These are phyloP conservation scores for Ceratobasidium sp. DNA, from an alignment of 1,284 basidiomycete species.

Conservation along the genomic window DNA sequence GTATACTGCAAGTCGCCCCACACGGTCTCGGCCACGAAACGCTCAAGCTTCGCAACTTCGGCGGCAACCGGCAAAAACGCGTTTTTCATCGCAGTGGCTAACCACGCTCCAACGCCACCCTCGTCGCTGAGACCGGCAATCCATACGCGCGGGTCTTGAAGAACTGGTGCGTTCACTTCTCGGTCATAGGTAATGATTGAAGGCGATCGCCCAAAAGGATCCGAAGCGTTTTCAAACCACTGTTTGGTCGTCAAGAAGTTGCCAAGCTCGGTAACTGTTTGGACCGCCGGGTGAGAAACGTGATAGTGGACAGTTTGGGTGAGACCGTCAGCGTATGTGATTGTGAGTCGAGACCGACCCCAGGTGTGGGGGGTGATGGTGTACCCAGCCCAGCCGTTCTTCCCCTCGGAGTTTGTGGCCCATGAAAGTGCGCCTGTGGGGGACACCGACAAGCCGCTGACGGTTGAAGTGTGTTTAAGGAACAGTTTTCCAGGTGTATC, in stretches of 20 bases:
- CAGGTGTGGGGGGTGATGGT: constrained; percentile 57
- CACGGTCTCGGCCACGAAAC: constrained; percentile 58
- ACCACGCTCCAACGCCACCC: constrained; percentile 65
- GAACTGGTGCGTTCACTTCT: constrained; percentile 58
- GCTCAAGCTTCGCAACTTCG: constrained; percentile 62
- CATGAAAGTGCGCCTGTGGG: constrained; percentile 61
- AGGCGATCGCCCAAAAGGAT: constrained; percentile 63
- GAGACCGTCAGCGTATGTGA: constrained; percentile 61
- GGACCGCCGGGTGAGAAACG: constrained; percentile 58
- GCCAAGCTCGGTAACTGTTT: constrained; percentile 59
- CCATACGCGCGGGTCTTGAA: constrained; percentile 59
- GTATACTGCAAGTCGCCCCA: constrained; percentile 62
- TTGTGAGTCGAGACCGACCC: constrained; percentile 60
- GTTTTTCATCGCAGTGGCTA: constrained; percentile 65
- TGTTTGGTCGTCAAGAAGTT: constrained; percentile 63
- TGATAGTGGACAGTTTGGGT: constrained; percentile 64
- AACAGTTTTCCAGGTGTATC: constrained; percentile 63
- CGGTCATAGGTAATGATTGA: constrained; percentile 66
- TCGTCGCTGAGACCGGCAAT: constrained; percentile 66
- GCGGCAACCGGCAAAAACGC: constrained; percentile 60
- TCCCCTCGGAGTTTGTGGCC: constrained; percentile 56
- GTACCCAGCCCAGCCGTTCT: constrained; percentile 59
- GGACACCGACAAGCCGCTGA: constrained; percentile 56
- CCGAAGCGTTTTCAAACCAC: constrained; percentile 60
- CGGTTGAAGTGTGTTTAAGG: constrained; percentile 56